Conservation (phyloP, 2,329 filamentous ascomycete species). For the Aspergillus felis region DNA sequence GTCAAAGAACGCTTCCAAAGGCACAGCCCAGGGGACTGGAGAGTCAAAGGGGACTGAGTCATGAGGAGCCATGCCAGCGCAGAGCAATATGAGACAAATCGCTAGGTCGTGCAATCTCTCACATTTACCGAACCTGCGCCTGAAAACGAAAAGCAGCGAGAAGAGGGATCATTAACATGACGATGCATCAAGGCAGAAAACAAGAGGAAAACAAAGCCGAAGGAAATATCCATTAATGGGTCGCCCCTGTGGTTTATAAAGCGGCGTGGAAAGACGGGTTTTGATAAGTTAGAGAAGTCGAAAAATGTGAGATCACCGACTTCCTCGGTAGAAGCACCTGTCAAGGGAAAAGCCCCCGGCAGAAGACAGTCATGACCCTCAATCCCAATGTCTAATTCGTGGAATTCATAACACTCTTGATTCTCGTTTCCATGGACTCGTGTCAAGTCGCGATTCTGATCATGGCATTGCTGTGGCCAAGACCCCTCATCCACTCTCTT, state of each 20-base stretch:
- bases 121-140: background rate
- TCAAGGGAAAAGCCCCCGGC: constrained; percentile 3
- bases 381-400: constrained; percentile 24
- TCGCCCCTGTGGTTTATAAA: constrained; percentile 35
- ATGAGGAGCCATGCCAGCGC: background rate
- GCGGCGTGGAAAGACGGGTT: constrained; percentile 12
- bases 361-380: constrained; percentile 6
- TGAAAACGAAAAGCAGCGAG: constrained; percentile 3
- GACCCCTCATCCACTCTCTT: background rate
- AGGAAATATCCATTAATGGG: constrained; percentile 28
- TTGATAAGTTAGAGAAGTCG: constrained; percentile 6
- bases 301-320: constrained; percentile 6
- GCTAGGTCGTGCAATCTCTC: background rate
- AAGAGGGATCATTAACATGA: constrained; percentile 4
- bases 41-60: background rate
- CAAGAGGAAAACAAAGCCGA: background rate
- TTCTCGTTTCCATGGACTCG: constrained; percentile 28
- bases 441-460: constrained; percentile 16
- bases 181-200: constrained; percentile 1
- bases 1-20: background rate
- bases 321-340: constrained; percentile 2
- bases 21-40: background rate
- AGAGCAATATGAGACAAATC: background rate
- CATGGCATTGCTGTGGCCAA: background rate
- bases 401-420: constrained; percentile 31